Evolutionary conservation across 768 basidiomycete species (phyloP).

Genomic region (Sistotremastrum niveocremeum): DNA sequence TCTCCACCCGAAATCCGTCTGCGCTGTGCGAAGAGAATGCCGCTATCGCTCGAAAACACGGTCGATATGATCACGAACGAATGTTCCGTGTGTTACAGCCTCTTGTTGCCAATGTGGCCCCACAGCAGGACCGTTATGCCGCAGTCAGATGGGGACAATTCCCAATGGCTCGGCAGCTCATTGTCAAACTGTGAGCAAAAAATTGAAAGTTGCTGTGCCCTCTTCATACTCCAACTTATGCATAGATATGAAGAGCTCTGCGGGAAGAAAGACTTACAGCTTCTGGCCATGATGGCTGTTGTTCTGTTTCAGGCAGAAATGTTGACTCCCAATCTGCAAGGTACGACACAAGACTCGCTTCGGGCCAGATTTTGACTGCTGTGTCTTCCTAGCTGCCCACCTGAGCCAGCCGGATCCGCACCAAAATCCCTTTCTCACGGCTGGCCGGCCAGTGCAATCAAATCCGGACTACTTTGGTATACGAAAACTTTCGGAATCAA

Average conservation of each 20-base stretch:
- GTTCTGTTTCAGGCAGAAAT: slow-evolving; percentile 30
- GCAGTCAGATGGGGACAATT: slow-evolving; percentile 6
- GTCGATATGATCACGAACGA: slow-evolving; percentile 58
- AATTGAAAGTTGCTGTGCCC: not conserved
- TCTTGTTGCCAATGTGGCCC: slow-evolving; percentile 23
- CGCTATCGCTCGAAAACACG: slow-evolving; percentile 37
- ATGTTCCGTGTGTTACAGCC: slow-evolving; percentile 44
- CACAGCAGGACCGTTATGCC: slow-evolving; percentile 4
- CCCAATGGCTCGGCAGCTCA: slow-evolving; percentile 8
- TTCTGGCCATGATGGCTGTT: slow-evolving; percentile 65
- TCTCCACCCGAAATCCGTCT: slow-evolving; percentile 24
- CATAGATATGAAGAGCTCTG: slow-evolving; percentile 31
- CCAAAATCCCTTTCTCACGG: not conserved
- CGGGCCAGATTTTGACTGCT: not conserved
- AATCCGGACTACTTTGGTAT: slow-evolving; percentile 46
- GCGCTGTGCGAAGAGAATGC: slow-evolving; percentile 50
- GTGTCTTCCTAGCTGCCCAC: slow-evolving; percentile 7
- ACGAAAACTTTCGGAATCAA: slow-evolving; percentile 4
- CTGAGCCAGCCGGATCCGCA: not conserved
- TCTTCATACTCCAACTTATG: not conserved
- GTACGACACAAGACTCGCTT: not conserved
- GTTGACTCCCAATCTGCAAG: not conserved
- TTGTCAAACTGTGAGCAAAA: slow-evolving; percentile 9
- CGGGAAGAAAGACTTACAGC: slow-evolving; percentile 53
- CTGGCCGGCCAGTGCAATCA: slow-evolving; percentile 15